Evolutionary conservation across 2,329 filamentous ascomycete species (phyloP).

Genomic region (Coniosporium tulheliwenetii): DNA sequence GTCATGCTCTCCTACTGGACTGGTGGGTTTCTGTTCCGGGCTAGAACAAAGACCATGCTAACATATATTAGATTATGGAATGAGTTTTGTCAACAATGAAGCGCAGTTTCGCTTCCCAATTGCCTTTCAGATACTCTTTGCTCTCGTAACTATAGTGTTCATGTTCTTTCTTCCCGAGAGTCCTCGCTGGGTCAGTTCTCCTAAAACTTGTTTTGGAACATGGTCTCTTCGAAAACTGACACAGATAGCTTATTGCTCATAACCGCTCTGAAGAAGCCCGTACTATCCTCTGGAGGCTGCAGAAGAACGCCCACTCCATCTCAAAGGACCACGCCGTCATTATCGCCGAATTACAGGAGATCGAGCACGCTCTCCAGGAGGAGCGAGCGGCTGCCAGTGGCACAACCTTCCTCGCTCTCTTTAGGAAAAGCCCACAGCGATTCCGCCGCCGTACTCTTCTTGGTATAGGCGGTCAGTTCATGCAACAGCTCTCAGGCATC

Average conservation of each 20-base stretch:
- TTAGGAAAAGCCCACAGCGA: constrained; percentile 27
- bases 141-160: constrained; percentile 9
- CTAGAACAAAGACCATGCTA: too few relatives aligned
- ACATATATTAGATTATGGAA: too few relatives aligned
- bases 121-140: constrained; percentile 28
- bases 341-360: too few relatives aligned
- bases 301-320: constrained; percentile 5
- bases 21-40: too few relatives aligned
- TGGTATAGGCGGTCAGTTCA: constrained; percentile 29
- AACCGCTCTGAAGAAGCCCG: too few relatives aligned
- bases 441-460: constrained; percentile 25
- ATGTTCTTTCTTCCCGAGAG: constrained; percentile 22
- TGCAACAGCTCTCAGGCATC: constrained; percentile 25
- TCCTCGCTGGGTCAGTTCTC: constrained; percentile 13
- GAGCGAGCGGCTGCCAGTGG: constrained; percentile 6
- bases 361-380: too few relatives aligned
- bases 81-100: too few relatives aligned
- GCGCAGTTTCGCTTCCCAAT: constrained; percentile 18
- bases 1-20: too few relatives aligned
- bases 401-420: constrained; percentile 17
- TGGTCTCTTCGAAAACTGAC: too few relatives aligned
- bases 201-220: too few relatives aligned
- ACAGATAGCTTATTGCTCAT: too few relatives aligned
- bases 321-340: constrained; percentile 7
- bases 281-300: constrained; percentile 3